These are phyloP conservation scores for Paracorniculantispora psalliotae DNA, from an alignment of 2,329 filamentous ascomycete genomes.

Conservation along the genomic window DNA sequence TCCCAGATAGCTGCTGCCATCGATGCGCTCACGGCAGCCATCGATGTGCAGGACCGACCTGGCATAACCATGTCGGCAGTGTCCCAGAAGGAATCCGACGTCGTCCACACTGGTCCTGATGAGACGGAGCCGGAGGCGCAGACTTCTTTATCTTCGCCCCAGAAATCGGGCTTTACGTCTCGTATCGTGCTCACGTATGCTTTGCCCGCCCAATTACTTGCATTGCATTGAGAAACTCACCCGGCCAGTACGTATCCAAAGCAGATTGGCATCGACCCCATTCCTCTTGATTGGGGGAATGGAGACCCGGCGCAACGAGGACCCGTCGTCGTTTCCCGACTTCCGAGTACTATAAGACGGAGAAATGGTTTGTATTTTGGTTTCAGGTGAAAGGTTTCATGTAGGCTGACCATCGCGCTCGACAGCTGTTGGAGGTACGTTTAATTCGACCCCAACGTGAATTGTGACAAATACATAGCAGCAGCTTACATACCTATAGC, in stretches of 20 bases:
- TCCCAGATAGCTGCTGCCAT: conserved; percentile 36
- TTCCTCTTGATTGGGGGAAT: conserved; percentile 83
- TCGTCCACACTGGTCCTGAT: not conserved
- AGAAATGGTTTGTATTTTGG: conserved; percentile 62
- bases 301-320: conserved; percentile 70
- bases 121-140: conserved; percentile 16
- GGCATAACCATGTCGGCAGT: not conserved
- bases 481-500: conserved; percentile 23
- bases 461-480: too few species aligned
- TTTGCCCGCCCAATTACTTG: not conserved
- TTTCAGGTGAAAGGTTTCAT: not conserved
- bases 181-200: conserved; percentile 50
- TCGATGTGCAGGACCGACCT: conserved; percentile 13
- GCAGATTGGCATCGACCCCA: conserved; percentile 89
- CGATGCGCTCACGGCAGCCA: conserved; percentile 32
- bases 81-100: not conserved
- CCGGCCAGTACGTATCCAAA: conserved; percentile 72
- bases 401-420: conserved; percentile 8
- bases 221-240: not conserved
- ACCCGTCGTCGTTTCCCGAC: conserved; percentile 80
- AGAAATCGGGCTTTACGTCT: conserved; percentile 45
- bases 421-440: conserved; percentile 53
- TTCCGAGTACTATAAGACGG: conserved; percentile 67
- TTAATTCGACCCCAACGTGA: too few species aligned
- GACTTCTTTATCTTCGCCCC: conserved; percentile 25